Evolutionary conservation across 2,329 filamentous ascomycete species (phyloP).

Genomic region (Cladobotryum protrusum): DNA sequence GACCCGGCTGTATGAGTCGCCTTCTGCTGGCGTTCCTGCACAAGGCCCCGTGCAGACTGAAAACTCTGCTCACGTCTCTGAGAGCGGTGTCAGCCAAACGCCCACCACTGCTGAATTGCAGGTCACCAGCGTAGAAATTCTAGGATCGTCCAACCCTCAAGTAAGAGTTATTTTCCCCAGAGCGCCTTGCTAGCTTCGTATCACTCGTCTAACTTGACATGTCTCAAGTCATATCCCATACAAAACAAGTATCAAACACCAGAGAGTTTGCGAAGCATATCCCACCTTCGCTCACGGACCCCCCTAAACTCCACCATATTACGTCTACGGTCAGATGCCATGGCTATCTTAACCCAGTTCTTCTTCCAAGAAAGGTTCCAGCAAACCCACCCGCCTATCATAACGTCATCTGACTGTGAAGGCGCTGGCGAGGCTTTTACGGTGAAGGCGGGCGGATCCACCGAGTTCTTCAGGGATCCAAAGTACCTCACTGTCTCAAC

Average conservation of each 20-base stretch:
- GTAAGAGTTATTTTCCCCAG: constrained; percentile 43
- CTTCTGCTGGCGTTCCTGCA: too few relatives aligned
- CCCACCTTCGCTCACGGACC: constrained; percentile 78
- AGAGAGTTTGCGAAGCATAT: constrained; percentile 81
- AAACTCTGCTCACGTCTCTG: too few relatives aligned
- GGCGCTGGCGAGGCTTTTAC: constrained; percentile 92
- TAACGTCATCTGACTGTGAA: constrained; percentile 96
- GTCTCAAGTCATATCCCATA: constrained; percentile 71
- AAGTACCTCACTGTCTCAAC: constrained; percentile 96
- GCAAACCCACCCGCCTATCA: constrained; percentile 85
- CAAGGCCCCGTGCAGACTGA: too few relatives aligned
- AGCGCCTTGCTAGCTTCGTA: too few relatives aligned
- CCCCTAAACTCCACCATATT: constrained; percentile 75
- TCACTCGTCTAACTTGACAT: constrained; percentile 12
- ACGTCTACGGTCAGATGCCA: constrained; percentile 74
- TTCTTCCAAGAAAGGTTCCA: constrained; percentile 67
- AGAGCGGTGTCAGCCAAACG: background rate
- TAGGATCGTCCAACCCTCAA: constrained; percentile 73
- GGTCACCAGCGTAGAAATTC: constrained; percentile 59
- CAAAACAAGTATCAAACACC: constrained; percentile 94
- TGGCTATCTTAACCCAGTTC: constrained; percentile 66
- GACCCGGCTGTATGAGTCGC: background rate
- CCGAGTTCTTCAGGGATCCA: constrained; percentile 70
- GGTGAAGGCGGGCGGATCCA: constrained; percentile 43
- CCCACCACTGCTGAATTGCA: constrained; percentile 58